Evolutionary conservation across 2,329 filamentous ascomycete genomes (phyloP), one percentile per base, ranked within the genome.

Genomic region (Teratosphaeria pseudoeucalypti): DNA sequence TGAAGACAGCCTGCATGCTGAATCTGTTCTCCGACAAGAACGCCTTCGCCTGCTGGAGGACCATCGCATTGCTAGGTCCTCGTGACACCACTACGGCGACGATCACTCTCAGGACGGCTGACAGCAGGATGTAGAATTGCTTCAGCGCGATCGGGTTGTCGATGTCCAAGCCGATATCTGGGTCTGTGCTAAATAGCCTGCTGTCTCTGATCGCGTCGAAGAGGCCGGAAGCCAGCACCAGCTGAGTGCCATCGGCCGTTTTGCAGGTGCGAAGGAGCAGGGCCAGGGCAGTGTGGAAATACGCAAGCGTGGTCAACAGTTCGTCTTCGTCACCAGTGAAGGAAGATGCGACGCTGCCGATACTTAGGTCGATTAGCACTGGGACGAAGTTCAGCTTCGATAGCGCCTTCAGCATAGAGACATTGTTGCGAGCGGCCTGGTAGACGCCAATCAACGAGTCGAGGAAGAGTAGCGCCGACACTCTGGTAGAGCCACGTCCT

Each of bases 381-480:
- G 88, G 88, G 56, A 96, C 83, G 71, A 96, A 96, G 75, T 99
- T 99, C 54, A 95, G 83, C 59, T 88, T 85, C 68, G 88, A 87
- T 58, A 99, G 82, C 34, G 85, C 81, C 63, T 94, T 89, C 16
- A 96, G 83, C 27, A 97, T 81, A 66, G 88, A 84, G 57, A 82
- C 81, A 34, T 88, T 89, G 56, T 85, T 81, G 68, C 92, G 87
- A 39, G 84, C 80, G 34, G 64, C 58, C 58, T 84, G 85, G 54
- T 87, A 88, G 57, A 96, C 78, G 52, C 85, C 83, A 34, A 95
- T 85, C 14, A 97, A 75, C 0, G 88, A 83, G 58, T 88, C 86
- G 37, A 99, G 79, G n/a, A 97, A 80, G 43, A 96, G 82, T 52
- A 97, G 79, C 11, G 94, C 91, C 0, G 92, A 87, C 3, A 95